Evolutionary conservation across 495 filamentous ascomycete species (phyloP).

Genomic region (Xylaria bambusicola): DNA sequence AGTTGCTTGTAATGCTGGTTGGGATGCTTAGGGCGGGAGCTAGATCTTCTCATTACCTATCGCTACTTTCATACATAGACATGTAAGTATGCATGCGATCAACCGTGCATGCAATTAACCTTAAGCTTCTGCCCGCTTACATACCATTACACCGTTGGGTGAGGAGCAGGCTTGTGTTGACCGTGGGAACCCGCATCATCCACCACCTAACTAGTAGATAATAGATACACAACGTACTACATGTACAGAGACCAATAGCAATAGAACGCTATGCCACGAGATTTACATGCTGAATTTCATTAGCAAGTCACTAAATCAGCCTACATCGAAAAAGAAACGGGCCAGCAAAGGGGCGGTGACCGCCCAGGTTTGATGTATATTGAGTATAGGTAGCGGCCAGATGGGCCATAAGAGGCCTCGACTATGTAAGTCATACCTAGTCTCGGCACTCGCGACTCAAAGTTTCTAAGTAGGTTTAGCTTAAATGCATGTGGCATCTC

Average conservation of each 20-base stretch:
- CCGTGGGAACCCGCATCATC: background rate
- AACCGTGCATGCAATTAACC: slow-evolving; percentile 1
- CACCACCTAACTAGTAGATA: too few relatives aligned
- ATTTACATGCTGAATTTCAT: background rate
- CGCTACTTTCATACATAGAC: too few relatives aligned
- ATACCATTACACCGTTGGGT: background rate
- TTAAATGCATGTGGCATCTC: too few relatives aligned
- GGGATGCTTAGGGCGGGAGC: too few relatives aligned
- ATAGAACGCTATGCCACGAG: background rate
- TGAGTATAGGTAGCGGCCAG: background rate
- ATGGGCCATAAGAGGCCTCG: slow-evolving; percentile 5
- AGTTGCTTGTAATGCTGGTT: too few relatives aligned
- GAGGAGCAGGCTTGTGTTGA: background rate
- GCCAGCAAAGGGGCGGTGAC: background rate
- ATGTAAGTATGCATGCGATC: background rate
- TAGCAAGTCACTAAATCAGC: slow-evolving; percentile 1
- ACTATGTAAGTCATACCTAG: background rate
- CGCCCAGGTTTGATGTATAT: background rate
- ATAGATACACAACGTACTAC: background rate
- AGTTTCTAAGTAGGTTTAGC: background rate
- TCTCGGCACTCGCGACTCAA: background rate
- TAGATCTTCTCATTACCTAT: slow-evolving; percentile 3
- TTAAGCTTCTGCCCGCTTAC: background rate
- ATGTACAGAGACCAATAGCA: background rate
- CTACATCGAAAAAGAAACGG: background rate